These are phyloP conservation scores for Calonectria pseudoreteaudii DNA, from an alignment of 2,329 filamentous ascomycete species.

Conservation along the genomic window DNA sequence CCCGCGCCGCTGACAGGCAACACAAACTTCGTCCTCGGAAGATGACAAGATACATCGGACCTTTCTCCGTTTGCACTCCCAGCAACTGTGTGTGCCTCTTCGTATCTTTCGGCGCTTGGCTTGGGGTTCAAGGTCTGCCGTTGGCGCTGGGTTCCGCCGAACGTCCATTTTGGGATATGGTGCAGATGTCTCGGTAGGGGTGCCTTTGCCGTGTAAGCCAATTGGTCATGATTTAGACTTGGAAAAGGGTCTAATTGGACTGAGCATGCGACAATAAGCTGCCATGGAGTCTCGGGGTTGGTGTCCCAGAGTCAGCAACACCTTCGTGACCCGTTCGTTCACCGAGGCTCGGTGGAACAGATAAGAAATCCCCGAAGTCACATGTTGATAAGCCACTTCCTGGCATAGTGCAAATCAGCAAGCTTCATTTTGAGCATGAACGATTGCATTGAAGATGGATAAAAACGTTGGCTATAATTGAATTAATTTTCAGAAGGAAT, in stretches of 20 bases:
- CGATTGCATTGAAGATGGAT: neutral
- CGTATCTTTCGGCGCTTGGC: constrained; percentile 15
- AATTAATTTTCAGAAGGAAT: neutral
- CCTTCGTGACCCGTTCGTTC: too few species aligned
- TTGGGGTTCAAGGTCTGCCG: neutral
- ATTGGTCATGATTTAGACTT: neutral
- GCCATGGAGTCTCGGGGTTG: neutral
- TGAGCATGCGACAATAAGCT: neutral
- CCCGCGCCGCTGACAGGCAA: constrained; percentile 2
- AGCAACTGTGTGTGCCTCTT: constrained; percentile 19
- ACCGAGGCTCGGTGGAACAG: neutral
- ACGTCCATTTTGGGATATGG: neutral
- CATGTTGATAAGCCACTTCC: neutral
- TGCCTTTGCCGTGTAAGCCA: neutral
- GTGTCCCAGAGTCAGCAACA: neutral
- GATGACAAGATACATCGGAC: constrained; percentile 6
- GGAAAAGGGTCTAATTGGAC: neutral
- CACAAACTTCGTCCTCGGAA: neutral
- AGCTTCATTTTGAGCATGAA: neutral
- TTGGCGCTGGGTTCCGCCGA: neutral
- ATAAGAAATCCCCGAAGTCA: neutral
- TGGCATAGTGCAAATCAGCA: neutral
- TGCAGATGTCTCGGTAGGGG: neutral
- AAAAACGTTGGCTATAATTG: neutral
- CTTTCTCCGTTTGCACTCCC: constrained; percentile 26